Evolutionary conservation across 2,329 filamentous ascomycete genomes (phyloP).

Genomic region (Anthostomella pinea): DNA sequence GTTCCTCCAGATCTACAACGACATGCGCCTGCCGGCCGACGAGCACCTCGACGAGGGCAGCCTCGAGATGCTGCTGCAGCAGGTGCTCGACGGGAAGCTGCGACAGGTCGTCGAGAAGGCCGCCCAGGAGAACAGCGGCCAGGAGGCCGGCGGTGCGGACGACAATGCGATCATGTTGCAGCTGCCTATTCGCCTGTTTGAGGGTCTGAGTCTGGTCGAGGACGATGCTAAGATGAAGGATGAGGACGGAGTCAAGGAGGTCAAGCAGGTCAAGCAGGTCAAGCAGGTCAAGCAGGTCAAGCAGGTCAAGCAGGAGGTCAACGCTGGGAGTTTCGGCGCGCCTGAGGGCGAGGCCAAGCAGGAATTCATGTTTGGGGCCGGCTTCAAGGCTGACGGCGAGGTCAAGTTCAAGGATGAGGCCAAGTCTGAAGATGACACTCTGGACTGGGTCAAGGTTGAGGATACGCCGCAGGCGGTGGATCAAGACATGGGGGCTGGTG

Average conservation of each 20-base stretch:
- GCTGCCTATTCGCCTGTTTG: not conserved
- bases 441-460: too few relatives aligned
- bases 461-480: too few relatives aligned
- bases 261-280: not conserved
- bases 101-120: not conserved
- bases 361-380: too few relatives aligned
- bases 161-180: conserved; percentile 1
- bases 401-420: too few relatives aligned
- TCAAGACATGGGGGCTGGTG: too few relatives aligned
- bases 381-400: too few relatives aligned
- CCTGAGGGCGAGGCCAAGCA: too few relatives aligned
- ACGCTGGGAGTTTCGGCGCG: too few relatives aligned
- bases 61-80: not conserved
- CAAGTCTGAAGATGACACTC: too few relatives aligned
- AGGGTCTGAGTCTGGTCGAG: not conserved
- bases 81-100: conserved; percentile 1
- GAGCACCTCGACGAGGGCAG: not conserved
- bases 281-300: too few relatives aligned
- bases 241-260: not conserved
- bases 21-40: not conserved
- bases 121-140: not conserved
- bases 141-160: not conserved
- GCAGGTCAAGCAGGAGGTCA: too few relatives aligned
- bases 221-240: not conserved
- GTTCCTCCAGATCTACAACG: not conserved